phyloP scores from a whole-genome alignment of 164 flowering plant species.

The Annona cherimola region DNA sequence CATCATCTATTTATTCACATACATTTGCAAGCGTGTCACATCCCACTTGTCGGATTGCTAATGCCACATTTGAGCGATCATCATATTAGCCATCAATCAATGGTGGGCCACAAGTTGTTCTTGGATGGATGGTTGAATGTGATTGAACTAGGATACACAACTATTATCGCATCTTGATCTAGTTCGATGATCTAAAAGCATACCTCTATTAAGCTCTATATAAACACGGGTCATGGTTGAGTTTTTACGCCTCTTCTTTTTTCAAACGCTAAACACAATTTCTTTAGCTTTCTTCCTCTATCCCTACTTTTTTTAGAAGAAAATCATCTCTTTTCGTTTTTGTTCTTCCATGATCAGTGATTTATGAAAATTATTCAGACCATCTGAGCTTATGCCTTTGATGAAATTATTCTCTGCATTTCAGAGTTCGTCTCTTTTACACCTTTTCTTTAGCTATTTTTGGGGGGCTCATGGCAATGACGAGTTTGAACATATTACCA shows the following conservation, averaged over 20 bases:
- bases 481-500: background rate
- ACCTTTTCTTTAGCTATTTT: background rate
- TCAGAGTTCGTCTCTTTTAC: background rate
- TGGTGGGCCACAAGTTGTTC: too few species aligned
- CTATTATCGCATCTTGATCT: too few species aligned
- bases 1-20: too few species aligned
- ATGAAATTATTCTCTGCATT: background rate
- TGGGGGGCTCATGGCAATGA: background rate
- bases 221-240: background rate
- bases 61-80: too few species aligned
- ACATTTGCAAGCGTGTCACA: too few species aligned
- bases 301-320: too few species aligned
- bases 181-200: too few species aligned
- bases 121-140: too few species aligned
- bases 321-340: background rate
- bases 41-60: too few species aligned
- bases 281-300: background rate
- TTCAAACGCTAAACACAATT: background rate
- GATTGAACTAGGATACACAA: too few species aligned
- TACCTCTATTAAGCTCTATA: background rate
- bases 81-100: too few species aligned
- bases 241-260: background rate
- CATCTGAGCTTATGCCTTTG: slow-evolving; percentile 2
- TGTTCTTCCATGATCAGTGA: background rate
- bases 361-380: background rate